Percentiles rank a stretch among this genome's conserved stretches.
These are phyloP conservation scores for Afroboletus lepidellus DNA, from an alignment of 1,284 basidiomycete species.

Conservation along the genomic window DNA sequence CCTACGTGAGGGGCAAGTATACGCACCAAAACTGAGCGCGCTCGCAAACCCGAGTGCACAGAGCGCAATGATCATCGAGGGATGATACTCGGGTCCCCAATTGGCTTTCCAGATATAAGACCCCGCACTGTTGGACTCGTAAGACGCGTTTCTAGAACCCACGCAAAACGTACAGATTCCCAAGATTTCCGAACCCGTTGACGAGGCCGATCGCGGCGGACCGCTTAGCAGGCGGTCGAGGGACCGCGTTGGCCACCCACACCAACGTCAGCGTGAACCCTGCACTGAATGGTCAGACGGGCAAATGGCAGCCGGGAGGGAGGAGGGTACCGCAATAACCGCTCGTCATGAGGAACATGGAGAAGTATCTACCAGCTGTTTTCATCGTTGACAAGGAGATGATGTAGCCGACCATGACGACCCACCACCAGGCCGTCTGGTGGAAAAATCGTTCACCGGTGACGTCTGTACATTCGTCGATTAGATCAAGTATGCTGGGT, in stretches of 20 bases:
- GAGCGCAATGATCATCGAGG: constrained; percentile 50
- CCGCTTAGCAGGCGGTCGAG: constrained; percentile 61
- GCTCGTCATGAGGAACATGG: too few relatives aligned
- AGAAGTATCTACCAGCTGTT: too few relatives aligned
- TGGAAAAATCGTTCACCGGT: too few relatives aligned
- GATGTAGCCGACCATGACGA: too few relatives aligned
- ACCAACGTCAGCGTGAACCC: constrained; percentile 60
- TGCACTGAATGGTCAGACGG: too few relatives aligned
- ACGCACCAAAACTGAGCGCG: constrained; percentile 39
- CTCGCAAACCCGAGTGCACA: constrained; percentile 39
- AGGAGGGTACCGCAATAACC: too few relatives aligned
- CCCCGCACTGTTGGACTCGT: constrained; percentile 38
- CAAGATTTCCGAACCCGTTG: constrained; percentile 34
- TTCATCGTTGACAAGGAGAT: too few relatives aligned
- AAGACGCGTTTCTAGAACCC: too few relatives aligned
- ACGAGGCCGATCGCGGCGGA: constrained; percentile 43
- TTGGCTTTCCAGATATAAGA: constrained; percentile 51
- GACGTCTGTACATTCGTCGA: background rate
- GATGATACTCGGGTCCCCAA: constrained; percentile 52
- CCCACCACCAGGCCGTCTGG: too few relatives aligned
- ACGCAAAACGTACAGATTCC: constrained; percentile 33
- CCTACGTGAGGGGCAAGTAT: too few relatives aligned
- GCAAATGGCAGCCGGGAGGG: too few relatives aligned
- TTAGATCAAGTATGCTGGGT: background rate
- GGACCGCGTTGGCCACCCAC: constrained; percentile 63